Evolutionary conservation across 2,329 filamentous ascomycete genomes (phyloP).

Genomic region (Arachnopeziza araneosa): DNA sequence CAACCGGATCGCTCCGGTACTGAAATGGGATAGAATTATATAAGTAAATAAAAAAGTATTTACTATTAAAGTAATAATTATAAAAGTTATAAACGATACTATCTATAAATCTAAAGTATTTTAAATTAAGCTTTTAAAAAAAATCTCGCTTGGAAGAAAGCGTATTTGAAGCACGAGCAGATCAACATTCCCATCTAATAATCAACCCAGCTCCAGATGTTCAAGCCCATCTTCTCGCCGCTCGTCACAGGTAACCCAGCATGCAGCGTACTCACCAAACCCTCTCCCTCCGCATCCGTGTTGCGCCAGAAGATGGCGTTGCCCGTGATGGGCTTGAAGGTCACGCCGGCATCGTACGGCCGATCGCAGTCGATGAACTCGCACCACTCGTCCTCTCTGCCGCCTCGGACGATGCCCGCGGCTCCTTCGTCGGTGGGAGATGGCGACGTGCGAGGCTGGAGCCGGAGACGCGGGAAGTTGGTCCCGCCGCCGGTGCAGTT

Average conservation of each 20-base stretch:
- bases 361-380: conserved; percentile 45
- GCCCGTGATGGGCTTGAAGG: conserved; percentile 43
- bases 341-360: conserved; percentile 36
- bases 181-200: no score
- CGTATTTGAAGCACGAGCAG: no score
- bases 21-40: no score
- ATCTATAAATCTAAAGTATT: no score
- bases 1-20: no score
- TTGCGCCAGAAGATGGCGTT: neutral
- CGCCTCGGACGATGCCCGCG: neutral
- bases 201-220: conserved; percentile 34
- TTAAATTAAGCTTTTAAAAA: no score
- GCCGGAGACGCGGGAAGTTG: conserved; percentile 6
- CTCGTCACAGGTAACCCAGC: conserved; percentile 37
- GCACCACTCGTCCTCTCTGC: conserved; percentile 40
- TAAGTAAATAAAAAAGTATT: no score
- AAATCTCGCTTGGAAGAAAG: no score
- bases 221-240: conserved; percentile 42
- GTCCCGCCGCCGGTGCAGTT: conserved; percentile 16
- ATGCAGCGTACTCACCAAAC: conserved; percentile 37
- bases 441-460: neutral
- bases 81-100: no score
- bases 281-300: conserved; percentile 32
- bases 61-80: no score
- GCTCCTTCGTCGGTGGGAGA: neutral